Evolutionary conservation across 2,329 filamentous ascomycete species (phyloP).

Genomic region (Bipolaris sorokiniana): DNA sequence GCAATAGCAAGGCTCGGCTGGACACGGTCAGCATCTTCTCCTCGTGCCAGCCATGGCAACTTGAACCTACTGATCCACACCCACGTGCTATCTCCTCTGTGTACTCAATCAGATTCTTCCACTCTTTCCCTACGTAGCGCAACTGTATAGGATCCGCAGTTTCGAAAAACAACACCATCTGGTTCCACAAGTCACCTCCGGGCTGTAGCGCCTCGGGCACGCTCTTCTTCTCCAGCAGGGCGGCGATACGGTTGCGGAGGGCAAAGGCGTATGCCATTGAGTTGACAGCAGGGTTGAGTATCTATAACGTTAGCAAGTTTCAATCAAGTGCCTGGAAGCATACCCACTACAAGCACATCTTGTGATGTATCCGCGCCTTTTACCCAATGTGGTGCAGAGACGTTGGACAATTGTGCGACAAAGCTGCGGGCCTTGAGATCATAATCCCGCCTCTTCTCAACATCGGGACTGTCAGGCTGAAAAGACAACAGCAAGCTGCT

Average conservation of each 20-base stretch:
- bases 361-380: slow-evolving; percentile 49
- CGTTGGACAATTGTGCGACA: slow-evolving; percentile 43
- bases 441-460: slow-evolving; percentile 48
- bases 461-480: slow-evolving; percentile 40
- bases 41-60: not conserved
- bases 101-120: slow-evolving; percentile 53
- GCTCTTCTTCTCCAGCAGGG: slow-evolving; percentile 43
- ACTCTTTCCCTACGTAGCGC: slow-evolving; percentile 59
- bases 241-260: slow-evolving; percentile 57
- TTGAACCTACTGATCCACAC: slow-evolving; percentile 39
- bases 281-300: slow-evolving; percentile 63
- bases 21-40: slow-evolving; percentile 6
- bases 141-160: slow-evolving; percentile 62
- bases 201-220: slow-evolving; percentile 52
- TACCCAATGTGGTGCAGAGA: slow-evolving; percentile 40
- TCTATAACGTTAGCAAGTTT: slow-evolving; percentile 31
- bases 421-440: slow-evolving; percentile 47
- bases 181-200: slow-evolving; percentile 57
- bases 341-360: slow-evolving; percentile 48
- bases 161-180: slow-evolving; percentile 55
- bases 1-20: slow-evolving; percentile 48
- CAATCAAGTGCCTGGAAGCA: not conserved
- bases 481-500: slow-evolving; percentile 41
- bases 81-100: slow-evolving; percentile 43
- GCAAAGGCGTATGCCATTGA: slow-evolving; percentile 65